phyloP scores from a whole-genome alignment of 1,284 basidiomycete species.

The Ganoderma boninense region DNA sequence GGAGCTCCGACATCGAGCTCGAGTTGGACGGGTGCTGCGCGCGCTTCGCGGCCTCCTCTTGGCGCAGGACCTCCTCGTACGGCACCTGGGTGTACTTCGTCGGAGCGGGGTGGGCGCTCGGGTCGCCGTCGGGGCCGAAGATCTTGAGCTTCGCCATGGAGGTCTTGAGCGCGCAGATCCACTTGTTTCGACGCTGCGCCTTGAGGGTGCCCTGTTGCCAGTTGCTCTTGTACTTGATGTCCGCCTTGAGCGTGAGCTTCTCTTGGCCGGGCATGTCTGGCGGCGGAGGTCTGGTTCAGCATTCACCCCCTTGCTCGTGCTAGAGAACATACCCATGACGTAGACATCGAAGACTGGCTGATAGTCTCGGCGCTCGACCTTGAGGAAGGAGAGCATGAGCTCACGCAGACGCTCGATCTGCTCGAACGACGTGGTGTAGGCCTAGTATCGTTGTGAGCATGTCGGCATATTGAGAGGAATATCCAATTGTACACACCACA shows the following conservation, averaged over 20 bases:
- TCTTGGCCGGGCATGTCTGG: slow-evolving; percentile 84
- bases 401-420: slow-evolving; percentile 82
- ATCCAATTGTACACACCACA: slow-evolving; percentile 50
- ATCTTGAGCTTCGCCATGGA: slow-evolving; percentile 77
- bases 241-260: slow-evolving; percentile 81
- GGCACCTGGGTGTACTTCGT: slow-evolving; percentile 76
- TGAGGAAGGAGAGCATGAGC: slow-evolving; percentile 86
- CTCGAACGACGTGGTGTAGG: slow-evolving; percentile 83
- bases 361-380: slow-evolving; percentile 76
- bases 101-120: slow-evolving; percentile 60
- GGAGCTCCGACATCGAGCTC: slow-evolving; percentile 25
- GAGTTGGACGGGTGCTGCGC: slow-evolving; percentile 17
- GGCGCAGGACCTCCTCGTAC: slow-evolving; percentile 65
- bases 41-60: slow-evolving; percentile 46
- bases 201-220: slow-evolving; percentile 85
- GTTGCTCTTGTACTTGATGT: slow-evolving; percentile 93
- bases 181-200: slow-evolving; percentile 87
- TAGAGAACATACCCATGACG: slow-evolving; percentile 59
- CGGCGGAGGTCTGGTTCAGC: too few relatives aligned
- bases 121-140: slow-evolving; percentile 79
- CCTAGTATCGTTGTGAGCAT: slow-evolving; percentile 31
- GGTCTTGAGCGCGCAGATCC: slow-evolving; percentile 88
- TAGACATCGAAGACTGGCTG: slow-evolving; percentile 76
- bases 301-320: not conserved
- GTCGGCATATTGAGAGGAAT: too few relatives aligned